Evolutionary conservation across 345 rosid species (phyloP), one percentile per base, ranked within the genome.

Genomic region (Pseudoturritis turrita): DNA sequence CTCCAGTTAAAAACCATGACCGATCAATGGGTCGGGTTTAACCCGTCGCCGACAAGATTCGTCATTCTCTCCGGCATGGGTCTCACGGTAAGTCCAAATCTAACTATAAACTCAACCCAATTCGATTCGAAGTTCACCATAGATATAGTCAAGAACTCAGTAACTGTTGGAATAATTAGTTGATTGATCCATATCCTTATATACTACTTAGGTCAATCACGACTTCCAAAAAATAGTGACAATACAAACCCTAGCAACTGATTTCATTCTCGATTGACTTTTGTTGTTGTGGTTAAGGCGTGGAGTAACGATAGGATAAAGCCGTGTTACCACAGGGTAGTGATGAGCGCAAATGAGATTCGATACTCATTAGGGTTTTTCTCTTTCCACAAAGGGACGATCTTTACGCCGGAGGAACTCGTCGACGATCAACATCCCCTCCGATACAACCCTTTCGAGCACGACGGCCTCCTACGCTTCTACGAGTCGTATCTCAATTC

Each of bases 261-360:
- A 1, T 10, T 17, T 4, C 10, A 10, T 31, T 10, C 4, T 54
- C 1, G 25, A 15, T 14, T 2, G 13, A n/a, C 18, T 14, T 62
- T 41, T 26, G 59, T 14, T 35, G 10, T 18, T 31, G 8, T 57
- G 51, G 6, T 28, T 10, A 29, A 88, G 93, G 93, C 88, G 10
- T 88, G 91, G 95, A 86, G 88, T 77, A 88, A 86, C 52, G 86
- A 83, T 67, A 78, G 89, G 62, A 78, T 88, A 52, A 73, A 70
- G 43, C 54, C 91, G 6, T 77, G 85, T 49, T 83, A 80, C 69
- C 91, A 88, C 66, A 57, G 85, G 61, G 95, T 88, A 9, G 76
- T 74, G 9, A 76, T 85, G 71, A 74, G 64, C 6, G 81, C 82
- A 3, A 68, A 72, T 11, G 86, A 79, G 69, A 68, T 68, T 18